phyloP scores from a whole-genome alignment of 2,329 filamentous ascomycete species.

The Didymella arachidicola region DNA sequence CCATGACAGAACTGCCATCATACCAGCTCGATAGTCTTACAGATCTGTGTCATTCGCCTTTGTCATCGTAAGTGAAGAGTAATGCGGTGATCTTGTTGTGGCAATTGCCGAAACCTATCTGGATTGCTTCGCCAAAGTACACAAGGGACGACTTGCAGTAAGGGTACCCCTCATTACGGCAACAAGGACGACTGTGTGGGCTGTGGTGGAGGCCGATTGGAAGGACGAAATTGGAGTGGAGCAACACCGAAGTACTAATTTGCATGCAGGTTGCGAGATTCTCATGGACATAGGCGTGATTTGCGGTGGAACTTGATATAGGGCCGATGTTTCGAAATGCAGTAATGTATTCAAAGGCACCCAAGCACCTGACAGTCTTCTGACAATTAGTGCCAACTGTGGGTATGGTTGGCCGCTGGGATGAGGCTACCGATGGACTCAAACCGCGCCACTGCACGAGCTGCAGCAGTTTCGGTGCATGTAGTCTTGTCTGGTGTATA shows the following conservation, averaged over 20 bases:
- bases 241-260: not conserved
- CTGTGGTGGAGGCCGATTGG: conserved; percentile 4
- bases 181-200: not conserved
- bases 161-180: conserved; percentile 11
- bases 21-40: not conserved
- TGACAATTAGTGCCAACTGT: not conserved
- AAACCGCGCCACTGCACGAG: conserved; percentile 1
- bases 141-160: conserved; percentile 3
- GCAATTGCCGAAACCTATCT: not conserved
- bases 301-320: not conserved
- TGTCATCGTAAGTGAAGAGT: not conserved
- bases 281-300: not conserved
- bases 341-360: not conserved
- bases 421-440: not conserved
- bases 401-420: not conserved
- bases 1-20: not conserved
- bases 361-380: not conserved
- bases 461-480: conserved; percentile 8
- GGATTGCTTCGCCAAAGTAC: not conserved
- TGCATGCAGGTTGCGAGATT: not conserved
- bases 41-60: not conserved
- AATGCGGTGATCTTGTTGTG: not conserved
- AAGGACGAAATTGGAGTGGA: conserved; percentile 1
- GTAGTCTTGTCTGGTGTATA: not conserved
- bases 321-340: not conserved